Base-by-base conservation (phyloP, 2,329 filamentous ascomycete species). In the Fusarium incarnatum region DNA sequence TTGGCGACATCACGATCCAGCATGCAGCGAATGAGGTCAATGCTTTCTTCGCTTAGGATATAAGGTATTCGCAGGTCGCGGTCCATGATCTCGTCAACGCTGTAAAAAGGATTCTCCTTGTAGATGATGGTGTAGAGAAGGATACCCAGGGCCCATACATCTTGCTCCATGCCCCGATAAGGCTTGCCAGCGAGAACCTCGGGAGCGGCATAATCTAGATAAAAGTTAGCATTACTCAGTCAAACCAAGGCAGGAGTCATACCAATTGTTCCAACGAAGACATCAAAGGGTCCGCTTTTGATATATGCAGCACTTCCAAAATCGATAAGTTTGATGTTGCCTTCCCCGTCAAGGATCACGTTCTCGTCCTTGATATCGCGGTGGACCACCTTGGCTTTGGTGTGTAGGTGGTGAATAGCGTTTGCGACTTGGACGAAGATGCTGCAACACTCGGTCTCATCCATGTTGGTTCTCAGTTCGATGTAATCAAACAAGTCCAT, bases 401-500 rank as follows among this genome's bases (percentile, higher is more conserved):
- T 94, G 77, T 99, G 96, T 44, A 99, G 83, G 81, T 98, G 96
- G 72, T 97, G 91, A 48, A 99, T 87, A 9, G 96, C 96, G 76
- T 91, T 88, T 12, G 93, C 94, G 13, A 98, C 95, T 80, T 99
- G 96, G 27, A 92, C 88, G 79, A 99, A 99, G 66, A 99, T 99
- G 81, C 93, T 97, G 56, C 94, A 89, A 78, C 94, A 97, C 79
- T 99, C 96, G 10, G 88, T 85, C 81, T 99, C 96, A 56, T 97
- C 94, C 96, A 99, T 99, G 76, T 95, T 98, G 47, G 94, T 91
- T 27, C 95, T 91, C 56, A 99, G 87, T 80, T 99, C 96, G 72
- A 99, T 99, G 79, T 99, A 99, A 81, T 99, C 96, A 77, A 99
- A 99, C 3, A 99, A 86, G 79, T 99, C 96, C 94, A 99, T 98